phyloP scores from a whole-genome alignment of 75 land plant genomes.

The Isoetes taiwanensis region DNA sequence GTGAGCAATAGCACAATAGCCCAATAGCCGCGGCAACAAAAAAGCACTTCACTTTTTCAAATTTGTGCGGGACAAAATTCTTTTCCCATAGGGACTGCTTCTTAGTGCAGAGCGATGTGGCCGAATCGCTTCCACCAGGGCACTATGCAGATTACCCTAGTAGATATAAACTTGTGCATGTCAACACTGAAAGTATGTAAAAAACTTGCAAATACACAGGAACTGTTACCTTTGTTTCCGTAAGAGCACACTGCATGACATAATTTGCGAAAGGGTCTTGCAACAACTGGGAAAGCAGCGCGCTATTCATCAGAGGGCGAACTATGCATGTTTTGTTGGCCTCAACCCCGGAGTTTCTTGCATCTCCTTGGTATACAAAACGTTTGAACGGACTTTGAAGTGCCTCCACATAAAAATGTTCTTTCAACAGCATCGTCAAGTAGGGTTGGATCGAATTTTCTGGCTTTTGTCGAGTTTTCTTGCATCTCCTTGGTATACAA shows the following conservation, averaged over 20 bases:
- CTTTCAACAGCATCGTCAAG: constrained; percentile 86
- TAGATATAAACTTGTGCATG: no score
- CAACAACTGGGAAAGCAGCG: constrained; percentile 41
- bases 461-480: no score
- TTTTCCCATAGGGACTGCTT: constrained; percentile 54
- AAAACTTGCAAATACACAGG: no score
- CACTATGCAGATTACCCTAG: constrained; percentile 45
- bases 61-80: constrained; percentile 41
- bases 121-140: constrained; percentile 47
- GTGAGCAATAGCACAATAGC: no score
- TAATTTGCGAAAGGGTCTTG: constrained; percentile 70
- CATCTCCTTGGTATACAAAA: constrained; percentile 73
- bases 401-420: constrained; percentile 70
- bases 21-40: no score
- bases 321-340: constrained; percentile 42
- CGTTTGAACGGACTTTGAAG: constrained; percentile 40
- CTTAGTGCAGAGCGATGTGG: constrained; percentile 37
- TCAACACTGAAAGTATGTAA: no score
- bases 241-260: constrained; percentile 64
- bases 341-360: constrained; percentile 60
- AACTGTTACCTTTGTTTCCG: constrained; percentile 56
- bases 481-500: constrained; percentile 68
- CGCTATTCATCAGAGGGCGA: constrained; percentile 34
- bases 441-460: no score
- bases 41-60: no score